Percentiles rank a stretch among this genome's conserved stretches.
Conservation (phyloP, 768 basidiomycete genomes). For the Lentinula sp. region DNA sequence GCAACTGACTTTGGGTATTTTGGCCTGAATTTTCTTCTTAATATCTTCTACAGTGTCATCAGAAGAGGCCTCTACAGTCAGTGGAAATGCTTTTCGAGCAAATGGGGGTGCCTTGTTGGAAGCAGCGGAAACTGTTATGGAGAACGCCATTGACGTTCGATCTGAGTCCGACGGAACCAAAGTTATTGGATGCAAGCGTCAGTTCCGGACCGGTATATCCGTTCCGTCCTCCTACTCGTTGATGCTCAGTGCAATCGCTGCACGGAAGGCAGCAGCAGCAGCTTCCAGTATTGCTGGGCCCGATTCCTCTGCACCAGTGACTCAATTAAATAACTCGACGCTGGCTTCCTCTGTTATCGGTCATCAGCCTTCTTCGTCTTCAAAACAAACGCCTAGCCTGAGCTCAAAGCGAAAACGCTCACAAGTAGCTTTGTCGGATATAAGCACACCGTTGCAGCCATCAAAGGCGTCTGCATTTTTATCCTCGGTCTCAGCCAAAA, state of each 20-base stretch:
- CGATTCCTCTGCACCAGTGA: conserved; percentile 8
- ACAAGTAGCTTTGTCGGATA: conserved; percentile 9
- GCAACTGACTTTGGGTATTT: conserved; percentile 8
- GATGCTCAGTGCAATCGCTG: conserved; percentile 73
- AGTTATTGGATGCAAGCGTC: too few species aligned
- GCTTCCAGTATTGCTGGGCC: background rate
- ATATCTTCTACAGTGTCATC: conserved; percentile 46
- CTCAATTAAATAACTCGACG: conserved; percentile 10
- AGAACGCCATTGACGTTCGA: background rate
- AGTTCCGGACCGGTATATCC: background rate
- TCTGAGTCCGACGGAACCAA: too few species aligned
- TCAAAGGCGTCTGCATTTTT: conserved; percentile 14
- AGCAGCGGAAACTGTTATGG: conserved; percentile 15
- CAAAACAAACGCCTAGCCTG: conserved; percentile 3
- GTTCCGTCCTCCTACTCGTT: background rate
- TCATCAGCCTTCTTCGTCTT: background rate
- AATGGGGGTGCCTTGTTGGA: conserved; percentile 23
- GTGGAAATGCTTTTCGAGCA: conserved; percentile 33
- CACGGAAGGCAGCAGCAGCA: conserved; percentile 44
- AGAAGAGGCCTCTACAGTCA: conserved; percentile 27
- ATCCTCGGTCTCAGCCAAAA: conserved; percentile 12
- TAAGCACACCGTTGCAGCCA: background rate
- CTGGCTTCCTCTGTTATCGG: background rate
- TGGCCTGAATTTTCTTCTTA: conserved; percentile 43
- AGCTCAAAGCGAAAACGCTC: conserved; percentile 41